Conservation (phyloP, 2,329 filamentous ascomycete genomes). For the Dichotomopilus funicola region DNA sequence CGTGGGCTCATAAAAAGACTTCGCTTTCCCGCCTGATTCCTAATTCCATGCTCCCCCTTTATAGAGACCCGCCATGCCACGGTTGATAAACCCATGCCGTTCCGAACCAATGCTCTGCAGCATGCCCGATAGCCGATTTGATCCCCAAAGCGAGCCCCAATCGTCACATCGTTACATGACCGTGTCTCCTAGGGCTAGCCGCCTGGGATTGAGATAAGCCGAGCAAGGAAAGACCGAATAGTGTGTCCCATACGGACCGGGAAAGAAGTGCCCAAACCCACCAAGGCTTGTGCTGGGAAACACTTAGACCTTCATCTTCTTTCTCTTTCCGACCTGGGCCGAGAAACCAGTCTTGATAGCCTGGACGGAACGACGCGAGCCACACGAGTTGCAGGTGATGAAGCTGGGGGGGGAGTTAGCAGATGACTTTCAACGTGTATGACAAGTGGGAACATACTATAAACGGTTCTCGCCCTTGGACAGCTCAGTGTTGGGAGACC, state of each 20-base stretch:
- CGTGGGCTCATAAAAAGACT: neutral
- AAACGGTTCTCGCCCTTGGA: slow-evolving; percentile 99
- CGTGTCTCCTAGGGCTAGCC: slow-evolving; percentile 12
- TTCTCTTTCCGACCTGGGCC: slow-evolving; percentile 97
- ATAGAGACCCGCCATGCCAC: slow-evolving; percentile 4
- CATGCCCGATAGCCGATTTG: slow-evolving; percentile 5
- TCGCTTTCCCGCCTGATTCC: neutral
- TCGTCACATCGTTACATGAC: slow-evolving; percentile 14
- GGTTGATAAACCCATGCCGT: slow-evolving; percentile 1
- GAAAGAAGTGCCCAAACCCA: slow-evolving; percentile 11
- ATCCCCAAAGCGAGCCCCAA: slow-evolving; percentile 4
- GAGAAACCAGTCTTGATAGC: slow-evolving; percentile 99
- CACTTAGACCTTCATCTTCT: slow-evolving; percentile 77
- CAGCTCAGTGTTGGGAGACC: slow-evolving; percentile 88
- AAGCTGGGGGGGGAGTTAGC: slow-evolving; percentile 43
- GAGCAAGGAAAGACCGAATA: slow-evolving; percentile 6
- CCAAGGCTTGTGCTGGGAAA: slow-evolving; percentile 7
- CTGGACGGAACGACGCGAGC: slow-evolving; percentile 78
- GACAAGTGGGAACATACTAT: slow-evolving; percentile 40
- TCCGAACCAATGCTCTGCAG: neutral
- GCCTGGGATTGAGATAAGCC: slow-evolving; percentile 4
- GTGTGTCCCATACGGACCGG: slow-evolving; percentile 8
- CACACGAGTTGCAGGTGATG: slow-evolving; percentile 90
- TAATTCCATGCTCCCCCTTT: neutral
- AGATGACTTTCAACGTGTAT: neutral